Conservation (phyloP, 2,329 filamentous ascomycete genomes). For the Trichoderma koningiopsis region DNA sequence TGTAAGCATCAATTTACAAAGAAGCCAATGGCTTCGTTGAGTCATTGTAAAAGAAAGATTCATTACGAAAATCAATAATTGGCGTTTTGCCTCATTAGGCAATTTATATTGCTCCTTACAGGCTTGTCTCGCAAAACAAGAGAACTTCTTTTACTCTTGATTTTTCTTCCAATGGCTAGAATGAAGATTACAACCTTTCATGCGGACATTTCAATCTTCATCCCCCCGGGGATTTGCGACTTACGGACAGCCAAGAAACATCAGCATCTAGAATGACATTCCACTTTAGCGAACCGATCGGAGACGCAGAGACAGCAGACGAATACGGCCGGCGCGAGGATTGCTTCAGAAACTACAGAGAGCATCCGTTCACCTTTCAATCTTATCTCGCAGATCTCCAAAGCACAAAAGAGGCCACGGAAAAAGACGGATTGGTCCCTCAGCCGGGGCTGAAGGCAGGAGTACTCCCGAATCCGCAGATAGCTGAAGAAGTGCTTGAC, state of each 20-base stretch:
- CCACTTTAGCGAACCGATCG: background rate
- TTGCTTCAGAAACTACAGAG: slow-evolving; percentile 35
- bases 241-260: background rate
- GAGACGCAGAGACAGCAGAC: slow-evolving; percentile 27
- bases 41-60: background rate
- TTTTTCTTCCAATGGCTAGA: background rate
- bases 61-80: background rate
- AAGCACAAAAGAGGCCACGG: slow-evolving; percentile 21
- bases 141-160: background rate
- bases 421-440: slow-evolving; percentile 29
- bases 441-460: slow-evolving; percentile 29
- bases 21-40: background rate
- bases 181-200: background rate
- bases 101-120: background rate
- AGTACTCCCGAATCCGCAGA: background rate
- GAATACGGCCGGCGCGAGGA: slow-evolving; percentile 34
- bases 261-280: background rate
- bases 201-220: background rate
- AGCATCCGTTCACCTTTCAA: slow-evolving; percentile 35
- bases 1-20: background rate
- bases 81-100: background rate
- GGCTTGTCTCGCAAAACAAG: background rate
- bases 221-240: too few relatives aligned
- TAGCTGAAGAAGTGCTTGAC: background rate
- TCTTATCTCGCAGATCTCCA: slow-evolving; percentile 31